Conservation (phyloP, 2,329 filamentous ascomycete species). For the Colletotrichum brevisporum region DNA sequence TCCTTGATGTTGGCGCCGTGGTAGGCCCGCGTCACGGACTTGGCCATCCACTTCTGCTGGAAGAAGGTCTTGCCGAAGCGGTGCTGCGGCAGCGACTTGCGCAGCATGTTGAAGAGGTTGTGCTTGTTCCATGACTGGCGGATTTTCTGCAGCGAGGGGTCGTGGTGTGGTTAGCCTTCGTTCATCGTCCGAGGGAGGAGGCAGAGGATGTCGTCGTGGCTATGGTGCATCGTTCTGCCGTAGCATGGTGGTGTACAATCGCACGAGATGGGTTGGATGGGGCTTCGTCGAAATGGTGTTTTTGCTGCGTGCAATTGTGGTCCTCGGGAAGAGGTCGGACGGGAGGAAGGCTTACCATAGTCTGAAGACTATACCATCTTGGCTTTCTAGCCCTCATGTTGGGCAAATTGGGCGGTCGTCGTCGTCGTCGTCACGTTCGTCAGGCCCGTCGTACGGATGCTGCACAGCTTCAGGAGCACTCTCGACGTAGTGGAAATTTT, state of each 20-base stretch:
- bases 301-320: constrained; percentile 8
- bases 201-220: too few relatives aligned
- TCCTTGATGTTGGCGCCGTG: constrained; percentile 96
- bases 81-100: constrained; percentile 61
- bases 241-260: not conserved
- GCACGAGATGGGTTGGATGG: not conserved
- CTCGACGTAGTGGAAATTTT: constrained; percentile 40
- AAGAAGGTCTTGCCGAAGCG: constrained; percentile 79
- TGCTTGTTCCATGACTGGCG: constrained; percentile 98
- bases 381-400: constrained; percentile 68
- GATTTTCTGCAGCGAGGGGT: constrained; percentile 76
- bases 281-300: too few relatives aligned
- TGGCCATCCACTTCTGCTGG: constrained; percentile 98
- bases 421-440: constrained; percentile 10
- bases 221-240: too few relatives aligned
- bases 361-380: constrained; percentile 77
- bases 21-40: constrained; percentile 86
- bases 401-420: constrained; percentile 47
- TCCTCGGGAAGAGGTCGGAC: constrained; percentile 15
- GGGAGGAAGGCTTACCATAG: constrained; percentile 66
- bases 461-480: constrained; percentile 37
- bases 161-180: not conserved
- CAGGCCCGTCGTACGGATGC: constrained; percentile 22
- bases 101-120: constrained; percentile 90
- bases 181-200: too few relatives aligned